Base-by-base conservation (phyloP, 2,329 filamentous ascomycete genomes). In the Calonectria pteridis region DNA sequence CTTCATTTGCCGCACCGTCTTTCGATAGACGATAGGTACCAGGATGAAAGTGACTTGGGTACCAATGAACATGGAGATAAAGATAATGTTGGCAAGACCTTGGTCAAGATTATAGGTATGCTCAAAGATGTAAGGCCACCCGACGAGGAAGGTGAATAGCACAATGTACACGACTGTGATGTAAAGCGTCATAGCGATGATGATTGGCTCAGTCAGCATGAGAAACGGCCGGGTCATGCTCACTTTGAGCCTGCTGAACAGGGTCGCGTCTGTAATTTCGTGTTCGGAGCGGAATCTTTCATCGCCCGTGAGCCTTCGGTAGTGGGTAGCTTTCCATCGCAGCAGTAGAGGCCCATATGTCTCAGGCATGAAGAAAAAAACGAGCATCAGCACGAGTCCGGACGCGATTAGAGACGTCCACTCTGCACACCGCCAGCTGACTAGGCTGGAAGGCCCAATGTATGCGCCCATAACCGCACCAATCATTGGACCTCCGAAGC, bases 321-420 rank as follows among this genome's bases (percentile, higher is more conserved):
- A 83, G 75, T 87, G 88, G 33, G 85, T 84, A 3, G 92, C 93
- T 78, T 93, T 94, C 74, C 86, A 86, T 69, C 90, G 88, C 37
- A 94, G 82, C 4, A 94, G 83, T 18, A 92, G 62, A 40, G 82
- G 83, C 3, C 81, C 88, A 75, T 93, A 94, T 0, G 93, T 94
- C 81, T 94, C 93, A 2, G 93, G 93, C 66, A 94, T 91, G 59
- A 92, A 86, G 20, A 91, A 78, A 29, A 91, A 79, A 40, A 94
- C 89, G 46, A 89, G 77, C n/a, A 85, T 81, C 29, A 93, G 86
- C 71, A 93, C 84, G 7, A 88, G 81, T 0, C 87, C 90, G 0
- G 91, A 88, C 87, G 91, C 92, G 65, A 94, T 93, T 37, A 93
- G 84, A 72, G 93, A 87, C 1, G 91, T 87, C 83, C 93, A 94